Evolutionary conservation across 2,329 filamentous ascomycete genomes (phyloP).

Genomic region (Trichoderma cornu-damae): DNA sequence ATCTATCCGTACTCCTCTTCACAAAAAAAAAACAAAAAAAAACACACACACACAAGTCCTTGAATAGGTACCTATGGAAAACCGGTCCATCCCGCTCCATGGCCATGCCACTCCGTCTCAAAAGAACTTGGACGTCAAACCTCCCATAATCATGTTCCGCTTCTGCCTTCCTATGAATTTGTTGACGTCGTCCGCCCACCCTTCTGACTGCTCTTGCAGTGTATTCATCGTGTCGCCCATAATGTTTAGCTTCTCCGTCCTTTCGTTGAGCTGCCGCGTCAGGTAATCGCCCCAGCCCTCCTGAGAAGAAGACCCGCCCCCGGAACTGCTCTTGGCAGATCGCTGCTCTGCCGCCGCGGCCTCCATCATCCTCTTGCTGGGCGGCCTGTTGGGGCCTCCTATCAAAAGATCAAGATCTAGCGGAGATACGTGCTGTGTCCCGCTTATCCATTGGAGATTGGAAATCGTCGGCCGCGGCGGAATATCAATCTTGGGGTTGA

Average conservation of each 20-base stretch:
- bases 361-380: constrained; percentile 80
- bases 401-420: constrained; percentile 87
- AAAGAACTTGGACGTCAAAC: constrained; percentile 3
- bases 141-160: constrained; percentile 60
- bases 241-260: constrained; percentile 79
- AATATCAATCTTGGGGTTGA: constrained; percentile 68
- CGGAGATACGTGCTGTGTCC: constrained; percentile 84
- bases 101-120: neutral
- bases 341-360: constrained; percentile 72
- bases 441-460: constrained; percentile 93
- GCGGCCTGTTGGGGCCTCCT: constrained; percentile 79
- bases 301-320: constrained; percentile 33
- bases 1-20: too few species aligned
- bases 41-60: neutral
- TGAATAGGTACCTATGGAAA: too few species aligned
- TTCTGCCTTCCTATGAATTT: constrained; percentile 88
- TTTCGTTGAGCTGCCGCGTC: constrained; percentile 78
- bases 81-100: neutral
- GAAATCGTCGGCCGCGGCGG: constrained; percentile 88
- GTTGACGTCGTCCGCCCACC: constrained; percentile 81
- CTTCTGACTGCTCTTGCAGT: constrained; percentile 72
- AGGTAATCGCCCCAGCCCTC: constrained; percentile 77
- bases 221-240: constrained; percentile 82
- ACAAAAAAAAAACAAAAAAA: too few species aligned
- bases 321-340: constrained; percentile 41